Percentiles rank a stretch among this genome's conserved stretches.
These are phyloP conservation scores for Avena eriantha DNA, from an alignment of 176 grass and related monocot genomes.

Conservation along the genomic window DNA sequence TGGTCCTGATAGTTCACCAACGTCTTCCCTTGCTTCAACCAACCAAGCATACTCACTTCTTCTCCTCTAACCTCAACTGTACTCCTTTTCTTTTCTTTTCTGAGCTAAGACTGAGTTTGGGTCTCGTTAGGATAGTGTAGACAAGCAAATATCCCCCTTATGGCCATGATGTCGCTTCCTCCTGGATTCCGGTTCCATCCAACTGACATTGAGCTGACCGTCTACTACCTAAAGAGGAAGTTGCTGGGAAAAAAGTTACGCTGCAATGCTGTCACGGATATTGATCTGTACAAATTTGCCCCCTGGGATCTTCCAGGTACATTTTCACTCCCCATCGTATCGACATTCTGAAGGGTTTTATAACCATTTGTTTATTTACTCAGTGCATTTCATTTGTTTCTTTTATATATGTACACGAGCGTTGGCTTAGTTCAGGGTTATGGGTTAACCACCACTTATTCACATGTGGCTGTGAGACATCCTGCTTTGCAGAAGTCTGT, in stretches of 20 bases:
- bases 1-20: conserved; percentile 45
- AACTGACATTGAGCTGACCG: conserved; percentile 75
- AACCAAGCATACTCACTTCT: not conserved
- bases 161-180: conserved; percentile 66
- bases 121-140: not conserved
- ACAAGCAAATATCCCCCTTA: conserved; percentile 31
- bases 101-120: conserved; percentile 35
- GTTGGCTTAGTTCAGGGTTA: not conserved
- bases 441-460: conserved; percentile 1
- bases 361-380: not conserved
- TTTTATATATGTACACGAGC: not conserved
- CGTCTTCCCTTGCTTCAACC: conserved; percentile 1
- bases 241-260: conserved; percentile 63
- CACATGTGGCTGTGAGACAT: conserved; percentile 20
- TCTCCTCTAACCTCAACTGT: conserved; percentile 17
- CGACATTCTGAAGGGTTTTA: not conserved
- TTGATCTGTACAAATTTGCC: conserved; percentile 86
- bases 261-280: conserved; percentile 63
- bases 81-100: conserved; percentile 8
- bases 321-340: not conserved
- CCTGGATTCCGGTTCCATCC: conserved; percentile 89
- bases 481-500: not conserved
- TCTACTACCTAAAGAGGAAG: conserved; percentile 87
- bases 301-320: conserved; percentile 94
- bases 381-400: not conserved